These are phyloP conservation scores for Rhodomyrtus psidioides DNA, from an alignment of 441 rosid genomes.

Conservation along the genomic window DNA sequence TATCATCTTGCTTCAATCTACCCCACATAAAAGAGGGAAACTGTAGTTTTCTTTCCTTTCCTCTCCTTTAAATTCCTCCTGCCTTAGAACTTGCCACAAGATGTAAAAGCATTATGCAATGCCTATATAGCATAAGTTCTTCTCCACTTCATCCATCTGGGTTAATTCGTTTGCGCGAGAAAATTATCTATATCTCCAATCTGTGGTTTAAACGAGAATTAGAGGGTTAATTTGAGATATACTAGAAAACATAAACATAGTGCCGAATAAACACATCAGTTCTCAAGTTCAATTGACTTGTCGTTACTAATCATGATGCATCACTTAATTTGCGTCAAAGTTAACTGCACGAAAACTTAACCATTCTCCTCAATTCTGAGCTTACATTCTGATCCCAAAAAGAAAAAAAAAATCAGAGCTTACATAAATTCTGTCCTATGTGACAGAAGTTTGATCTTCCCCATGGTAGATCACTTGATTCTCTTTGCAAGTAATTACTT, in stretches of 20 bases:
- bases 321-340: neutral
- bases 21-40: too few species aligned
- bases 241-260: neutral
- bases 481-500: conserved; percentile 43
- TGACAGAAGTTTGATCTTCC: conserved; percentile 32
- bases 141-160: too few species aligned
- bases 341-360: neutral
- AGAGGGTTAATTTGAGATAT: neutral
- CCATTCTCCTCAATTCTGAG: neutral
- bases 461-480: conserved; percentile 81
- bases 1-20: too few species aligned
- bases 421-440: conserved; percentile 1
- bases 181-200: too few species aligned
- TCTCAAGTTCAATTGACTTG: neutral
- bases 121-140: too few species aligned
- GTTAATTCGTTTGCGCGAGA: too few species aligned
- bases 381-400: too few species aligned
- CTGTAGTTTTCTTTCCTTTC: too few species aligned
- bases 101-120: too few species aligned
- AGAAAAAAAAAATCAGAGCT: neutral
- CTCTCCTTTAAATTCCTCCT: too few species aligned
- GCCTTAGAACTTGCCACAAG: too few species aligned
- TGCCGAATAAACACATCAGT: neutral
- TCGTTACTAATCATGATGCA: neutral
- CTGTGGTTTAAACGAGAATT: too few species aligned